Evolutionary conservation across 2,329 filamentous ascomycete species (phyloP).

Genomic region (Fusarium sp.): DNA sequence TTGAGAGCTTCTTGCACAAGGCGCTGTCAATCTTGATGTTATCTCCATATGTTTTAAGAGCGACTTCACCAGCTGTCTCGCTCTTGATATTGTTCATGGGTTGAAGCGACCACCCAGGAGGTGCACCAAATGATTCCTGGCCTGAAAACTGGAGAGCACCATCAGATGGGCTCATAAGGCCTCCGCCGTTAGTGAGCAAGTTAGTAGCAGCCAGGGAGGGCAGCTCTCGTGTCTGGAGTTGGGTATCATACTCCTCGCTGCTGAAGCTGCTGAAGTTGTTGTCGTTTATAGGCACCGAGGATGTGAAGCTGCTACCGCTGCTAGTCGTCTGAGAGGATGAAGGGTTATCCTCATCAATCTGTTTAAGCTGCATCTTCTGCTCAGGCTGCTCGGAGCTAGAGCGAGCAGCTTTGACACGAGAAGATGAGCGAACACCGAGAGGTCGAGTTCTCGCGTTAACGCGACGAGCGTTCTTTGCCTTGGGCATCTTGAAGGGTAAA

Average conservation of each 20-base stretch:
- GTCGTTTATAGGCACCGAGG: neutral
- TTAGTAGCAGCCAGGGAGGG: conserved; percentile 7
- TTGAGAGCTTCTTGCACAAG: conserved; percentile 68
- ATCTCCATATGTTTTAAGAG: conserved; percentile 63
- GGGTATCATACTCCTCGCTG: conserved; percentile 6
- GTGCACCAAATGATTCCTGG: neutral
- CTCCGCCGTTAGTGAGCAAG: conserved; percentile 5
- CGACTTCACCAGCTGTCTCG: conserved; percentile 63
- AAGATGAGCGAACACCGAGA: neutral
- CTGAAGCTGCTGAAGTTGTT: conserved; percentile 6
- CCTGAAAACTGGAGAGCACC: neutral
- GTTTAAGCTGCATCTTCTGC: conserved; percentile 36
- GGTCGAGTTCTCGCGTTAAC: neutral
- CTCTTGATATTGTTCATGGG: neutral
- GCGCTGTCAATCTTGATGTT: conserved; percentile 66
- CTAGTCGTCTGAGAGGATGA: neutral
- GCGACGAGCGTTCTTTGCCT: conserved; percentile 3
- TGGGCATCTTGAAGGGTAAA: conserved; percentile 20
- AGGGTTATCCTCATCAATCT: neutral
- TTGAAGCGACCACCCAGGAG: neutral
- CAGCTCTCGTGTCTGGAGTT: neutral
- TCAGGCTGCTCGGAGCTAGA: conserved; percentile 50
- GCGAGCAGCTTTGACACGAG: conserved; percentile 45
- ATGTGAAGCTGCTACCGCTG: conserved; percentile 3
- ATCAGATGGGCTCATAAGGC: neutral